Percentiles rank a stretch among this genome's conserved stretches.
Evolutionary conservation across 805 yeast genomes (phyloP).

Genomic region (Barnettozyma vustinii): DNA sequence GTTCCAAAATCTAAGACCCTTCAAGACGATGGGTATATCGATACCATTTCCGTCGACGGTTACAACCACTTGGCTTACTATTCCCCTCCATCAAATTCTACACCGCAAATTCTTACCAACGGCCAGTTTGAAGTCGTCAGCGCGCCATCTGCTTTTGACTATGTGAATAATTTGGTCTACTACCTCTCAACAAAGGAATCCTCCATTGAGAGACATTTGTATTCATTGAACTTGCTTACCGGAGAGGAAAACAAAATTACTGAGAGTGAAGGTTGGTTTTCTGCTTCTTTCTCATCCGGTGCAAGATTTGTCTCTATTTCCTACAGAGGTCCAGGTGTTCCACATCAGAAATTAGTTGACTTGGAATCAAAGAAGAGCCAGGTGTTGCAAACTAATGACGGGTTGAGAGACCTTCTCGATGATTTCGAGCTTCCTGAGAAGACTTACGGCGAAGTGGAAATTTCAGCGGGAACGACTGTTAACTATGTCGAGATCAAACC

Average conservation of each 20-base stretch:
- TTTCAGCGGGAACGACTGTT: slow-evolving; percentile 39
- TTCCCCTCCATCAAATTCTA: slow-evolving; percentile 56
- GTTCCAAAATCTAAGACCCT: slow-evolving; percentile 49
- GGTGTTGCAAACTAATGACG: slow-evolving; percentile 35
- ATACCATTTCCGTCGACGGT: slow-evolving; percentile 60
- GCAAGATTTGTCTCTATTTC: slow-evolving; percentile 62
- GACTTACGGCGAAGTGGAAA: slow-evolving; percentile 45
- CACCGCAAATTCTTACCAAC: slow-evolving; percentile 53
- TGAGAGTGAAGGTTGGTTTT: slow-evolving; percentile 55
- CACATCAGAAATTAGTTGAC: slow-evolving; percentile 69
- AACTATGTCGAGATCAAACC: slow-evolving; percentile 80
- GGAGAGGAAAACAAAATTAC: slow-evolving; percentile 30
- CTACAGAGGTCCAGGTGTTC: slow-evolving; percentile 77
- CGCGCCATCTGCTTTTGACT: slow-evolving; percentile 62
- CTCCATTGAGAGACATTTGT: slow-evolving; percentile 80
- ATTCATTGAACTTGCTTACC: slow-evolving; percentile 55
- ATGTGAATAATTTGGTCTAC: slow-evolving; percentile 41
- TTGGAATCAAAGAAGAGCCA: slow-evolving; percentile 33
- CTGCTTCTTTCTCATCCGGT: slow-evolving; percentile 75
- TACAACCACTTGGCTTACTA: slow-evolving; percentile 78
- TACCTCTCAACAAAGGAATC: slow-evolving; percentile 73
- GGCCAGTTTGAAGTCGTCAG: slow-evolving; percentile 92
- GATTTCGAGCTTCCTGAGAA: slow-evolving; percentile 54
- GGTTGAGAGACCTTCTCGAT: slow-evolving; percentile 33
- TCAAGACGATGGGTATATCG: slow-evolving; percentile 68